These are phyloP conservation scores for Apiospora rasikravindrae DNA, from an alignment of 2,329 filamentous ascomycete species.

Conservation along the genomic window DNA sequence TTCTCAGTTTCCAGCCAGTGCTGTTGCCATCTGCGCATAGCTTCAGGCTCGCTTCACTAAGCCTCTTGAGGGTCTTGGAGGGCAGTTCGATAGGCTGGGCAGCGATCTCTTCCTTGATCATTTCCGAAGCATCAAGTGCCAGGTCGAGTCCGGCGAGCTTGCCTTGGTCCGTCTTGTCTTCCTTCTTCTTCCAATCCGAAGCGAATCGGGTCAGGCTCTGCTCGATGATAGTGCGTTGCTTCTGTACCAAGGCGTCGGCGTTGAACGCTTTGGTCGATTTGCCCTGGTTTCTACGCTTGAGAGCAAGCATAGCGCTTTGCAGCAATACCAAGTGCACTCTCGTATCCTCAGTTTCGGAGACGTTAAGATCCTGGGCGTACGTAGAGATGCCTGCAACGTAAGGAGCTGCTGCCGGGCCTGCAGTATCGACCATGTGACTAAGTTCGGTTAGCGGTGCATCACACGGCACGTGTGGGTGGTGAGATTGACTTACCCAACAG, in stretches of 20 bases:
- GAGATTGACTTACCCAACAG: slow-evolving; percentile 34
- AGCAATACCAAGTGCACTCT: slow-evolving; percentile 32
- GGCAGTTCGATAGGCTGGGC: slow-evolving; percentile 30
- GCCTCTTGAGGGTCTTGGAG: slow-evolving; percentile 27
- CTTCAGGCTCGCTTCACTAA: slow-evolving; percentile 30
- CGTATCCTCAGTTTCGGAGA: slow-evolving; percentile 21
- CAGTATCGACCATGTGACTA: slow-evolving; percentile 35
- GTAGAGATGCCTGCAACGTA: slow-evolving; percentile 33
- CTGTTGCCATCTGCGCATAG: slow-evolving; percentile 27
- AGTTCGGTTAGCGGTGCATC: slow-evolving; percentile 26
- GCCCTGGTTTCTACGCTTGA: slow-evolving; percentile 23
- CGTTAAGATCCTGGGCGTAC: slow-evolving; percentile 31
- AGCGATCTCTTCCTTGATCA: slow-evolving; percentile 24
- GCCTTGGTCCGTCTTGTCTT: slow-evolving; percentile 24
- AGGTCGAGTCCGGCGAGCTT: slow-evolving; percentile 27
- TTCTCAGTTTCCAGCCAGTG: slow-evolving; percentile 37
- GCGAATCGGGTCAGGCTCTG: slow-evolving; percentile 30
- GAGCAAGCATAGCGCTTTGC: slow-evolving; percentile 31
- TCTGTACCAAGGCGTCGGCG: slow-evolving; percentile 27
- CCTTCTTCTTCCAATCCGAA: slow-evolving; percentile 26
- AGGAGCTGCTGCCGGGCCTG: slow-evolving; percentile 30
- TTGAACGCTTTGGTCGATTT: slow-evolving; percentile 24
- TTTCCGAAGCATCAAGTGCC: slow-evolving; percentile 32
- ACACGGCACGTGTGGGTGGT: slow-evolving; percentile 34
- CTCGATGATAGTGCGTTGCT: slow-evolving; percentile 32